A percentile compares a stretch with the other conserved stretches of the same genome.
phyloP scores from a whole-genome alignment of 2,329 filamentous ascomycete species.

The Periconia sp. region DNA sequence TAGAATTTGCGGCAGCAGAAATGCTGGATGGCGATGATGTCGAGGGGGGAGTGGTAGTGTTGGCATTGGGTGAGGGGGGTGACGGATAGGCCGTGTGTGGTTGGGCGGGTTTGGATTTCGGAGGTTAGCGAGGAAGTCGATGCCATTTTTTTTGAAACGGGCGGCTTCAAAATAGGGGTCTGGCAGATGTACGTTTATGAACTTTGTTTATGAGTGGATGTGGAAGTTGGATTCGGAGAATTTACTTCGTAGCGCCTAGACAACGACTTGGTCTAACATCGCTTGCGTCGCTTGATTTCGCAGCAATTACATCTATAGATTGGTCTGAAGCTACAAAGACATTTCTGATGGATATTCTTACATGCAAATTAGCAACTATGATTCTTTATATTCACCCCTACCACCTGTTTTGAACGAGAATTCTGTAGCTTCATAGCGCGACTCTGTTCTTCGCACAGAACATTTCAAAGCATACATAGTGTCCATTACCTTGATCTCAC shows the following conservation, averaged over 20 bases:
- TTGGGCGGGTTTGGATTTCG: conserved; percentile 1
- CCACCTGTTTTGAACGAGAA: too few relatives aligned
- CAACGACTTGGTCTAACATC: too few relatives aligned
- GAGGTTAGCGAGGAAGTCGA: not conserved
- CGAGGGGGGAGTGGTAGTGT: conserved; percentile 36
- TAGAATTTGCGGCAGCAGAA: conserved; percentile 41
- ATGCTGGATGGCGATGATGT: conserved; percentile 43
- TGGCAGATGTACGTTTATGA: not conserved
- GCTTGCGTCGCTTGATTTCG: not conserved
- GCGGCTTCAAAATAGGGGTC: too few relatives aligned
- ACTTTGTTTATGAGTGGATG: not conserved
- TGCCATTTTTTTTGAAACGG: not conserved
- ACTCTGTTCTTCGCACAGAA: too few relatives aligned
- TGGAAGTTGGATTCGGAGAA: not conserved
- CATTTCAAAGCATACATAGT: too few relatives aligned
- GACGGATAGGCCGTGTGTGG: conserved; percentile 29
- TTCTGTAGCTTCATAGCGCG: too few relatives aligned
- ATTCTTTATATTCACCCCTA: too few relatives aligned
- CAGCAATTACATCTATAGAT: too few relatives aligned
- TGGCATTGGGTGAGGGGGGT: conserved; percentile 35
- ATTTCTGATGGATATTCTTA: too few relatives aligned
- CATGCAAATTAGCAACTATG: too few relatives aligned
- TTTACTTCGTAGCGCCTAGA: not conserved
- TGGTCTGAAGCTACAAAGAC: too few relatives aligned
- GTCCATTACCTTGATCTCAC: too few relatives aligned